These are phyloP conservation scores for Cyclotella kingstonii DNA, from an alignment of 108 stramenopile genomes.

Conservation along the genomic window DNA sequence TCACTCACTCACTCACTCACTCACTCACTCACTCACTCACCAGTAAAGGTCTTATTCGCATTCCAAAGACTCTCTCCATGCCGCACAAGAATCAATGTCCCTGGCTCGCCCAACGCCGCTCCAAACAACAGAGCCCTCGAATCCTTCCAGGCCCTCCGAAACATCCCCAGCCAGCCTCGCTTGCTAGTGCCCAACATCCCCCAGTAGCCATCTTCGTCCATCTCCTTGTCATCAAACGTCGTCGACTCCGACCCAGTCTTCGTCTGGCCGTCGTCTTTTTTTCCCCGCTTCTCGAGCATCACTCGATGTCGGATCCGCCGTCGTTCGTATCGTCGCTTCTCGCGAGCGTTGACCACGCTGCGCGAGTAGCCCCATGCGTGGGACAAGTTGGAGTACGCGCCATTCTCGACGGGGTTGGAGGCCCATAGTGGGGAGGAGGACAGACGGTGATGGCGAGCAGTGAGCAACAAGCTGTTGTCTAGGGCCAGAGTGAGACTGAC, in stretches of 20 bases:
- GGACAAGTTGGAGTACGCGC: conserved; percentile 17
- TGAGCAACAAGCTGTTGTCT: neutral
- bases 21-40: no score
- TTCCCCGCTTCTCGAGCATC: conserved; percentile 7
- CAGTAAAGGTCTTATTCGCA: conserved; percentile 83
- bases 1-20: no score
- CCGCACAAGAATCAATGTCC: conserved; percentile 82
- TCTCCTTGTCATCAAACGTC: conserved; percentile 30
- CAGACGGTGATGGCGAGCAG: neutral
- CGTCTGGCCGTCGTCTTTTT: neutral
- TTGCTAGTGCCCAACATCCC: conserved; percentile 29
- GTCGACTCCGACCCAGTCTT: neutral
- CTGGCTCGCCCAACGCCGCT: conserved; percentile 41
- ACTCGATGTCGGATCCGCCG: conserved; percentile 24
- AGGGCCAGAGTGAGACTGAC: neutral
- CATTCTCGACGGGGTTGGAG: neutral
- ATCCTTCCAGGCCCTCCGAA: neutral
- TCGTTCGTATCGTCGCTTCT: conserved; percentile 37
- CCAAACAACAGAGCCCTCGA: neutral
- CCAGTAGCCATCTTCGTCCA: conserved; percentile 48
- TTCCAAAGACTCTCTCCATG: conserved; percentile 81
- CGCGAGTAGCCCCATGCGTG: conserved; percentile 42
- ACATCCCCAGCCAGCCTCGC: conserved; percentile 8
- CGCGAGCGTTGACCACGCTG: conserved; percentile 23
- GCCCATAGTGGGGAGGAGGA: neutral